phyloP scores from a whole-genome alignment of 1,139 yeast genomes.

The Debaryomycetaceae sp. region DNA sequence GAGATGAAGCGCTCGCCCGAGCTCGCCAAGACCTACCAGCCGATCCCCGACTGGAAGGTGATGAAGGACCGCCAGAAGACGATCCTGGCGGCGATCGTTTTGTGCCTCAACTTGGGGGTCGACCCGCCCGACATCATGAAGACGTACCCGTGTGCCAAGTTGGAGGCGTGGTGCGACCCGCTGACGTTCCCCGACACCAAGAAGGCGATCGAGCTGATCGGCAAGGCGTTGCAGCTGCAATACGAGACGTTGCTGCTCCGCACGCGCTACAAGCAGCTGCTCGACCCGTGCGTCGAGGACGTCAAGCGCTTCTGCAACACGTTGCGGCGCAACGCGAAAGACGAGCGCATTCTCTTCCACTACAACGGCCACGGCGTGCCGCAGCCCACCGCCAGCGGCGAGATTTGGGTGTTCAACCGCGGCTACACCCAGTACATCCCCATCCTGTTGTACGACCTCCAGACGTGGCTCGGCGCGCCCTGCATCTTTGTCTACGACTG shows the following conservation, averaged over 20 bases:
- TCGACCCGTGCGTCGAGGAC: constrained; percentile 96
- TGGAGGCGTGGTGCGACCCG: constrained; percentile 95
- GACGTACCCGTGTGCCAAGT: constrained; percentile 89
- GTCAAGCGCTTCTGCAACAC: constrained; percentile 89
- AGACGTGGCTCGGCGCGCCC: constrained; percentile 97
- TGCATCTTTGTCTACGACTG: constrained; percentile 94
- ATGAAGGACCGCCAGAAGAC: constrained; percentile 91
- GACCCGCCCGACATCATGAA: constrained; percentile 96
- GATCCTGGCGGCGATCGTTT: constrained; percentile 86
- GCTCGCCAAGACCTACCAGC: constrained; percentile 53
- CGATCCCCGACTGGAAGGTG: constrained; percentile 84
- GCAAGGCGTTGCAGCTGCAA: constrained; percentile 80
- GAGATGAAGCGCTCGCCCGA: constrained; percentile 43
- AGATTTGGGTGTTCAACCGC: constrained; percentile 96
- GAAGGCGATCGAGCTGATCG: constrained; percentile 88
- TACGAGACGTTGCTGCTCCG: constrained; percentile 85
- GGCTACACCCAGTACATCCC: constrained; percentile 98
- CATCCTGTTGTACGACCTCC: constrained; percentile 85
- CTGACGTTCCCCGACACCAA: constrained; percentile 78
- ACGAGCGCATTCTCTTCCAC: constrained; percentile 84
- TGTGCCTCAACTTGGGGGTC: constrained; percentile 89
- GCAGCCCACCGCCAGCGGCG: constrained; percentile 96
- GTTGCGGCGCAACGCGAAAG: constrained; percentile 84
- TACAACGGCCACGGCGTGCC: constrained; percentile 99
- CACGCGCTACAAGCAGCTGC: constrained; percentile 82